Evolutionary conservation across 1,139 yeast species (phyloP).

Genomic region (Blastobotrys petasosporus): DNA sequence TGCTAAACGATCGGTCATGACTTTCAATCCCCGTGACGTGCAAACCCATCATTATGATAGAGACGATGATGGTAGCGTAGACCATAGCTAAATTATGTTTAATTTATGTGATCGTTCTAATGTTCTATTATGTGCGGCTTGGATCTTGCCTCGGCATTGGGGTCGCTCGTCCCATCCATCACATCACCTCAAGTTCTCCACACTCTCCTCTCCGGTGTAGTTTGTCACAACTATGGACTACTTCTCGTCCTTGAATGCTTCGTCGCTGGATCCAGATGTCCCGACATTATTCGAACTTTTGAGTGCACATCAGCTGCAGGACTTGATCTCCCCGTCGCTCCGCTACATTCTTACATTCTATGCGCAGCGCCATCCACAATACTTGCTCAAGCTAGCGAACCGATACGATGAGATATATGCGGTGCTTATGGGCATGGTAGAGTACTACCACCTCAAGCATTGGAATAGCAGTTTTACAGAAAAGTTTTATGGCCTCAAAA

Average conservation of each 20-base stretch:
- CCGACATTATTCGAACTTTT: conserved; percentile 82
- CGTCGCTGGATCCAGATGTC: conserved; percentile 63
- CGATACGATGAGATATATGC: conserved; percentile 73
- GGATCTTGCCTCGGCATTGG: not conserved
- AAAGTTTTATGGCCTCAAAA: conserved; percentile 82
- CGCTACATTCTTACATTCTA: conserved; percentile 76
- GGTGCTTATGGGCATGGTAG: conserved; percentile 57
- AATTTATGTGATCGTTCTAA: not conserved
- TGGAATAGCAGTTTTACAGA: conserved; percentile 91
- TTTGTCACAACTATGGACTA: conserved; percentile 53
- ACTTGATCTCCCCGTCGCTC: conserved; percentile 73
- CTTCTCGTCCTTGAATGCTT: conserved; percentile 72
- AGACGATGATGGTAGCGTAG: not conserved
- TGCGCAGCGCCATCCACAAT: conserved; percentile 71
- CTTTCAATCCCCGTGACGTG: not conserved
- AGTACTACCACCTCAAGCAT: conserved; percentile 60
- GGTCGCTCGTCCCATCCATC: too few relatives aligned
- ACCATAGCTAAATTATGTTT: not conserved
- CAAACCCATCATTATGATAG: not conserved
- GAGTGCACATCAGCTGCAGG: conserved; percentile 73
- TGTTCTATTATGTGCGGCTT: too few relatives aligned
- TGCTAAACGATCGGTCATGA: conserved; percentile 10
- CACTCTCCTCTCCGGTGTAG: too few relatives aligned
- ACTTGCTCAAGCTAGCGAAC: conserved; percentile 56
- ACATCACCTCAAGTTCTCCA: too few relatives aligned